A percentile compares a stretch with the other conserved stretches of the same genome.
These are phyloP conservation scores for Polygonum maritimum DNA, from an alignment of 148 eudicot species.

Conservation along the genomic window DNA sequence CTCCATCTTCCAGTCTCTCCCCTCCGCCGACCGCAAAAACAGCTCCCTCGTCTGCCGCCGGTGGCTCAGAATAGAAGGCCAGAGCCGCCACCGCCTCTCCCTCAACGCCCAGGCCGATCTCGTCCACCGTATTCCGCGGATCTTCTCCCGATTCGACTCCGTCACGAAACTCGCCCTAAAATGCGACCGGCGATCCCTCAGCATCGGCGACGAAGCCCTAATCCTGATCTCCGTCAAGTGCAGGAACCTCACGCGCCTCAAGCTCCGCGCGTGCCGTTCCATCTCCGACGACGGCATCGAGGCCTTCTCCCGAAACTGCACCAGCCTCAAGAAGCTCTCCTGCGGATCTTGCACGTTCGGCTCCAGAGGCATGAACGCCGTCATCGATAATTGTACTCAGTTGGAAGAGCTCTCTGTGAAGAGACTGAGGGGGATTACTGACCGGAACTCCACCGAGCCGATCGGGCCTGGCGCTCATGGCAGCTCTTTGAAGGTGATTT, in stretches of 20 bases:
- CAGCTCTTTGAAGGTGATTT: constrained; percentile 23
- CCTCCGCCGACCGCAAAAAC: constrained; percentile 30
- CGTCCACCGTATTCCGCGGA: background rate
- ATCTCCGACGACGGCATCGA: constrained; percentile 34
- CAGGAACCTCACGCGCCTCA: constrained; percentile 36
- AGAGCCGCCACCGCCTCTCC: constrained; percentile 43
- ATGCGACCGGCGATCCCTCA: constrained; percentile 46
- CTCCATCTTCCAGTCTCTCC: constrained; percentile 28
- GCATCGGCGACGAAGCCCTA: constrained; percentile 36
- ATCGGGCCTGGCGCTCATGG: constrained; percentile 31
- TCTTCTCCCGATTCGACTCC: constrained; percentile 39
- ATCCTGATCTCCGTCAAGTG: constrained; percentile 25
- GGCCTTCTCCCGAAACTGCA: constrained; percentile 30
- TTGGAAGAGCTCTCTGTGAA: constrained; percentile 48
- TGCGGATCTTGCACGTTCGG: constrained; percentile 40
- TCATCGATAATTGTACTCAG: constrained; percentile 24
- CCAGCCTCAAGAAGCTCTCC: constrained; percentile 32
- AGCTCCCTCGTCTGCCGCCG: constrained; percentile 42
- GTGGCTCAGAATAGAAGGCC: constrained; percentile 39
- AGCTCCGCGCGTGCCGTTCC: constrained; percentile 42
- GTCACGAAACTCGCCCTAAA: constrained; percentile 42
- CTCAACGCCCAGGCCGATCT: constrained; percentile 37
- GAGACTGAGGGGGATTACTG: constrained; percentile 33
- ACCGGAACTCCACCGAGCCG: constrained; percentile 23
- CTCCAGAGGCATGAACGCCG: constrained; percentile 37